Evolutionary conservation across 345 rosid species (phyloP).

Genomic region (Isatis tinctoria): DNA sequence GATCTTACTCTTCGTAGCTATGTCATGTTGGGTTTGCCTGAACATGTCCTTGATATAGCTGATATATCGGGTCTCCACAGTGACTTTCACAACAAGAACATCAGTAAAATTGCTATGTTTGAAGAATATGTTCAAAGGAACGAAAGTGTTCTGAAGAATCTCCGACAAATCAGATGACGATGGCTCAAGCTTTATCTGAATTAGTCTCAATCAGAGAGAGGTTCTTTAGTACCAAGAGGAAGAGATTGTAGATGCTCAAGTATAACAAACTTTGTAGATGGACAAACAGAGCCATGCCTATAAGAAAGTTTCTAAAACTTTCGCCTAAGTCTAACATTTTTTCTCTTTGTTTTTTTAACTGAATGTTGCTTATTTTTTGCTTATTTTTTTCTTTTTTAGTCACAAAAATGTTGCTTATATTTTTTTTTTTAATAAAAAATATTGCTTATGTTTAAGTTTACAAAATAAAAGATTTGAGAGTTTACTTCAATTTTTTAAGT

Average conservation of each 20-base stretch:
- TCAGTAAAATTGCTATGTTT: neutral
- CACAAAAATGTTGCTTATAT: no score
- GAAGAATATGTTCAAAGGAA: conserved; percentile 1
- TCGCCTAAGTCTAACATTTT: no score
- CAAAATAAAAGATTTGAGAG: no score
- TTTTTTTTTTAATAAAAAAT: no score
- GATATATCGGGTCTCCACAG: conserved; percentile 1
- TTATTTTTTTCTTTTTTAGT: no score
- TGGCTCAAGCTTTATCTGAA: conserved; percentile 11
- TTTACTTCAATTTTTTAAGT: no score
- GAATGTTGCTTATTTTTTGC: no score
- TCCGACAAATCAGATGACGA: neutral
- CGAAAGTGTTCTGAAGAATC: conserved; percentile 12
- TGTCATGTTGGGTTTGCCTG: neutral
- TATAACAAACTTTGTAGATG: neutral
- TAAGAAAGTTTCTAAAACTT: no score
- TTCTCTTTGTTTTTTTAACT: no score
- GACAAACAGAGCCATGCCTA: no score
- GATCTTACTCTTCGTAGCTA: conserved; percentile 14
- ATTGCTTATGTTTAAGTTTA: no score
- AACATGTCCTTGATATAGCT: conserved; percentile 3
- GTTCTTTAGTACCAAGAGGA: neutral
- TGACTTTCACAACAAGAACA: neutral
- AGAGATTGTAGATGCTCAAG: neutral
- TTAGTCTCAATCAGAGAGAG: neutral